phyloP scores from a whole-genome alignment of 306 rosid genomes.

The Vigna radiata region DNA sequence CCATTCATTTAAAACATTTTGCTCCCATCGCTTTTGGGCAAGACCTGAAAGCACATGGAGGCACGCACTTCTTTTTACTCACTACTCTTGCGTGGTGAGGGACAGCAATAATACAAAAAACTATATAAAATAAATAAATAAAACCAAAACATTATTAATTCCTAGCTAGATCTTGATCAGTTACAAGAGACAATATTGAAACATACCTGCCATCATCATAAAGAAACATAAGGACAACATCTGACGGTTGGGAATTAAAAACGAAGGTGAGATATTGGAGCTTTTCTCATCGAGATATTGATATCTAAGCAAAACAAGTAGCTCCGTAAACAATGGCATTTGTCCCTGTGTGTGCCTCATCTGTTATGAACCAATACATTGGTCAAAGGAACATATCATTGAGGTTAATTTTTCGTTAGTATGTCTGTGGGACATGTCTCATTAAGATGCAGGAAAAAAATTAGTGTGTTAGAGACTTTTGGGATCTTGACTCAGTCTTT shows the following conservation, averaged over 20 bases:
- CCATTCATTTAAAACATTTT: conserved; percentile 47
- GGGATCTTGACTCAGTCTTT: conserved; percentile 14
- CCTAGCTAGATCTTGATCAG: conserved; percentile 14
- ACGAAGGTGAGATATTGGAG: neutral
- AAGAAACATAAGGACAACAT: neutral
- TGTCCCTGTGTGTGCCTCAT: neutral
- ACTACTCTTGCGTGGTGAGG: conserved; percentile 2
- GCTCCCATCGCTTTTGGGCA: conserved; percentile 50
- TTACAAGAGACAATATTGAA: conserved; percentile 40
- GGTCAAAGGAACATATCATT: conserved; percentile 43
- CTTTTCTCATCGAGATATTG: conserved; percentile 5
- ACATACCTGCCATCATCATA: conserved; percentile 31
- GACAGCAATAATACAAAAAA: conserved; percentile 11
- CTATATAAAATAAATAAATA: neutral
- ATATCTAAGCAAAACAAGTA: conserved; percentile 1
- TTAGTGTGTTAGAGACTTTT: conserved; percentile 27
- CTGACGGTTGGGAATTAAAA: conserved; percentile 24
- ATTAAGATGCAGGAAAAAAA: conserved; percentile 37
- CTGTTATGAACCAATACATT: neutral
- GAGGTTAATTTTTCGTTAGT: conserved; percentile 28
- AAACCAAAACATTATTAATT: conserved; percentile 24
- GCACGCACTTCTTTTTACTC: conserved; percentile 39
- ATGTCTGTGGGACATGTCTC: conserved; percentile 37
- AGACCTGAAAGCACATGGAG: conserved; percentile 59
- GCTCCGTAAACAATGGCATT: neutral